These are phyloP conservation scores for Aspergillus taichungensis DNA, from an alignment of 495 filamentous ascomycete genomes.

Conservation along the genomic window DNA sequence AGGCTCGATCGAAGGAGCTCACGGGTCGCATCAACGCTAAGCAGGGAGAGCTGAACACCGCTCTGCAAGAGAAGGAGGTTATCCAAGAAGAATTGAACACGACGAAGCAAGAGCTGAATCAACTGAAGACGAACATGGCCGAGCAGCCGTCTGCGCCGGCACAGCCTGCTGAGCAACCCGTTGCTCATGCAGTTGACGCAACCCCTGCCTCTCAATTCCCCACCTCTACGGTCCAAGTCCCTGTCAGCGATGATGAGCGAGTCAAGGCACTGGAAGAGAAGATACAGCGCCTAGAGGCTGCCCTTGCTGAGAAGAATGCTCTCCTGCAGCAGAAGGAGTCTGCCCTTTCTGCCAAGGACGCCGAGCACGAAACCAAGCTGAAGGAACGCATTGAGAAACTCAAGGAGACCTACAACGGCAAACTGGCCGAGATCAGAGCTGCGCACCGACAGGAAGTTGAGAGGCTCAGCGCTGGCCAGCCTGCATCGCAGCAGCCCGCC, in stretches of 20 bases:
- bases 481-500: background rate
- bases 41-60: constrained; percentile 34
- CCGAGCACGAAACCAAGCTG: constrained; percentile 46
- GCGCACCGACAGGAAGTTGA: constrained; percentile 50
- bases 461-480: constrained; percentile 56
- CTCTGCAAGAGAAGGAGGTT: constrained; percentile 42
- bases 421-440: constrained; percentile 53
- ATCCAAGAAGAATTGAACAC: constrained; percentile 39
- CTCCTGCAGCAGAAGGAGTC: too few species aligned
- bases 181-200: constrained; percentile 17
- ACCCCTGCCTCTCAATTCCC: constrained; percentile 35
- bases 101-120: constrained; percentile 34
- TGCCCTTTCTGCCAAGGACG: constrained; percentile 26
- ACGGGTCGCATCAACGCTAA: constrained; percentile 42
- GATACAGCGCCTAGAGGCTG: constrained; percentile 39
- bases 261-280: constrained; percentile 39
- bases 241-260: constrained; percentile 23
- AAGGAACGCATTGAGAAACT: constrained; percentile 62
- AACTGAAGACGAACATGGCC: constrained; percentile 25
- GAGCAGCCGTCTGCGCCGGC: constrained; percentile 21
- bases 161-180: constrained; percentile 11
- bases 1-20: constrained; percentile 46
- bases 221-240: constrained; percentile 15
- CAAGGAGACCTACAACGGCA: constrained; percentile 61
- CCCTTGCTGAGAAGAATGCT: constrained; percentile 38